These are phyloP conservation scores for Tardiomyces digboiensis DNA, from an alignment of 1,139 yeast species.

Conservation along the genomic window DNA sequence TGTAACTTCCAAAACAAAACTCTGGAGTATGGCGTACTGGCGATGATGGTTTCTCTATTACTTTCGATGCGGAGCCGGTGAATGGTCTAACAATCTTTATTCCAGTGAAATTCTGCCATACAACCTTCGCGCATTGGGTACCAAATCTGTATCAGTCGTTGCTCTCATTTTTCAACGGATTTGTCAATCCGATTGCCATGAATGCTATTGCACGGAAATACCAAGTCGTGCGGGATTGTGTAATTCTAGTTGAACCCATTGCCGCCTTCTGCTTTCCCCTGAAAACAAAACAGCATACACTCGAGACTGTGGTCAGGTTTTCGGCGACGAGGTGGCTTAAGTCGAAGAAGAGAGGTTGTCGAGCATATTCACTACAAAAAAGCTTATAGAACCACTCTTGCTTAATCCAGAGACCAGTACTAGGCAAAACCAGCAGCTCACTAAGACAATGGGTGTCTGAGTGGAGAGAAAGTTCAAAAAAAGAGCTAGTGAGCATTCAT, in stretches of 20 bases:
- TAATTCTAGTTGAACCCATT: conserved; percentile 45
- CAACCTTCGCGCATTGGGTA: conserved; percentile 29
- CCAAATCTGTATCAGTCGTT: conserved; percentile 15
- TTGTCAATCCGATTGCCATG: conserved; percentile 34
- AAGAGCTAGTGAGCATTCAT: too few relatives aligned
- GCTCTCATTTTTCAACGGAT: conserved; percentile 32
- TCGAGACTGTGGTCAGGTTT: conserved; percentile 38
- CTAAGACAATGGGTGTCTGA: too few relatives aligned
- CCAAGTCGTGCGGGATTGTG: conserved; percentile 29
- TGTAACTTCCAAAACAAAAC: conserved; percentile 11
- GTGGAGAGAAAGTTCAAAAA: too few relatives aligned
- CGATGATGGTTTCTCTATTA: conserved; percentile 10
- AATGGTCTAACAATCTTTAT: conserved; percentile 25
- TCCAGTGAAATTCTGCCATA: conserved; percentile 34
- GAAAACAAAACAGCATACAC: conserved; percentile 31
- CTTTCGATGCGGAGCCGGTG: conserved; percentile 11
- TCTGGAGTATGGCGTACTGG: conserved; percentile 16
- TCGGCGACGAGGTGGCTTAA: neutral
- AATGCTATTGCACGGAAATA: conserved; percentile 27
- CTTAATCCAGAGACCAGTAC: too few relatives aligned
- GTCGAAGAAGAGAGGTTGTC: neutral
- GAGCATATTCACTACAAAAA: neutral
- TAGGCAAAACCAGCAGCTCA: too few relatives aligned
- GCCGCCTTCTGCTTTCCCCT: conserved; percentile 42
- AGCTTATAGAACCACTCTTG: too few relatives aligned